Conservation (phyloP, 108 stramenopile genomes). For the Nitzschia sp. region DNA sequence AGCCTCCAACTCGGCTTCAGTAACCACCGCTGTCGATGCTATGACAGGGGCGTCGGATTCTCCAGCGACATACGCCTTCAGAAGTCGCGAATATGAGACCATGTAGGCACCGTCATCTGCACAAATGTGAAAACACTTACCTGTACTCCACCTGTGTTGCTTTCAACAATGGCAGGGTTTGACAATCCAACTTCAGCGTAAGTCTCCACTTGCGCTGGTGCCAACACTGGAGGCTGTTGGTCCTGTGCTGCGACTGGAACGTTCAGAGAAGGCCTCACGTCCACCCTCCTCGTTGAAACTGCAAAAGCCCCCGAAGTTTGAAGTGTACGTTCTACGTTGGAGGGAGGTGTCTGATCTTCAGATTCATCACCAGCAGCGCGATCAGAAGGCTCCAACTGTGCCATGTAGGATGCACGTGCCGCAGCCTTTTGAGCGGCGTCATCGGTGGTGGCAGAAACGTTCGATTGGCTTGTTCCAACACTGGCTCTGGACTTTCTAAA, state of each 20-base stretch:
- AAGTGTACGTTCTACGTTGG: no score
- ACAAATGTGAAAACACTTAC: slow-evolving; percentile 2
- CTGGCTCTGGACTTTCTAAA: not conserved
- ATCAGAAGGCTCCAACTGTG: no score
- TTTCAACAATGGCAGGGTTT: slow-evolving; percentile 1
- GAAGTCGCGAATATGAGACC: slow-evolving; percentile 5
- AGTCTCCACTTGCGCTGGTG: not conserved
- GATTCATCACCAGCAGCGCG: no score
- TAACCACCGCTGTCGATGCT: slow-evolving; percentile 17
- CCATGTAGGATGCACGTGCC: no score
- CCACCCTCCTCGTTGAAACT: no score
- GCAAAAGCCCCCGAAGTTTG: no score
- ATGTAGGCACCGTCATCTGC: not conserved
- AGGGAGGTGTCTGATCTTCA: no score
- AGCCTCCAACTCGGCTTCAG: slow-evolving; percentile 21
- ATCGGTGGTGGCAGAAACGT: no score
- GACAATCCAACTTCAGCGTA: slow-evolving; percentile 14
- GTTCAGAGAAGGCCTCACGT: not conserved
- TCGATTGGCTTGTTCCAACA: no score
- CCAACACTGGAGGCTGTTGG: no score
- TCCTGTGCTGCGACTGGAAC: no score
- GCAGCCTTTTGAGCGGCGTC: no score
- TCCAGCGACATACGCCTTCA: slow-evolving; percentile 33
- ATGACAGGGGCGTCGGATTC: slow-evolving; percentile 9
- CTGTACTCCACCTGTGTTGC: slow-evolving; percentile 1